Evolutionary conservation across 2,329 filamentous ascomycete genomes (phyloP).

Genomic region (Pyricularia sp.): DNA sequence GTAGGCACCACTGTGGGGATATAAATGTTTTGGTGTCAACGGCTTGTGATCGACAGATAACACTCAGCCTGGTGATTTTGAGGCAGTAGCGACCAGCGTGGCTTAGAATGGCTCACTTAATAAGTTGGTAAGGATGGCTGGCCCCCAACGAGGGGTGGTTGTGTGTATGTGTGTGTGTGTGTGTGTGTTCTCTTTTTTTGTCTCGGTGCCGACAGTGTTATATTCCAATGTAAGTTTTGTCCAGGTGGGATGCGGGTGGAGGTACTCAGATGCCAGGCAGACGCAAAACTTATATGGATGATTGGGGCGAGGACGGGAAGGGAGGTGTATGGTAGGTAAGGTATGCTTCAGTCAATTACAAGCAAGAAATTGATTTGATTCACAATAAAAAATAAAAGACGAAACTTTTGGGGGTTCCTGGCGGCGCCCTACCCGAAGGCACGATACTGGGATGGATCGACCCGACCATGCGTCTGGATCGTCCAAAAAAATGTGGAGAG

Average conservation of each 20-base stretch:
- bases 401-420: background rate
- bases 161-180: no score
- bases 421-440: background rate
- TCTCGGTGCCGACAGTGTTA: background rate
- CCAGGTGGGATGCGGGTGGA: background rate
- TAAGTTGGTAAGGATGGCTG: background rate
- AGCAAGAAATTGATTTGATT: background rate
- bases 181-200: background rate
- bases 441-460: background rate
- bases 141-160: background rate
- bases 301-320: background rate
- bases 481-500: background rate
- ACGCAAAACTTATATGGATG: background rate
- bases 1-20: background rate
- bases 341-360: background rate
- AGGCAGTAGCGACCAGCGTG: background rate
- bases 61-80: background rate
- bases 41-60: background rate
- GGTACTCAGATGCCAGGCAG: background rate
- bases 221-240: background rate
- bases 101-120: background rate
- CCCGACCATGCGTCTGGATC: background rate
- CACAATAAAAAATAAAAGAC: background rate
- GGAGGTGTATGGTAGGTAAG: background rate
- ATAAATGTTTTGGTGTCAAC: background rate